A percentile compares a stretch with the other conserved stretches of the same genome.
Conservation (phyloP, 495 filamentous ascomycete species). For the Oidiodendron maius region DNA sequence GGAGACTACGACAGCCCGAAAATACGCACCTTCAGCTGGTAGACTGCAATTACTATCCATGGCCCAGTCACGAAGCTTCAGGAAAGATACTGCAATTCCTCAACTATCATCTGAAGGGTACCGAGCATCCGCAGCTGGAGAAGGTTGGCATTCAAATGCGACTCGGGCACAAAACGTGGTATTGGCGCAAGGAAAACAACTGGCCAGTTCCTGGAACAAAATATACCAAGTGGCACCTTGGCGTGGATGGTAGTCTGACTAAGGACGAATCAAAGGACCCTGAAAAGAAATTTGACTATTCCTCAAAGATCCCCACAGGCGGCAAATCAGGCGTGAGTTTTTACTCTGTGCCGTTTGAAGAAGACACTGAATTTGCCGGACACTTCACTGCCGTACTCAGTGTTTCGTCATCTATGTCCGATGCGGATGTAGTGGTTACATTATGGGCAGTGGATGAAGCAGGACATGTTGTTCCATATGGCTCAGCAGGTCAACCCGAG, state of each 20-base stretch:
- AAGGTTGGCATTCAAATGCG: slow-evolving; percentile 8
- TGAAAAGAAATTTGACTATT: slow-evolving; percentile 4
- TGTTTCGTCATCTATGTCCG: slow-evolving; percentile 4
- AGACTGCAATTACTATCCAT: slow-evolving; percentile 3
- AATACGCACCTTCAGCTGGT: slow-evolving; percentile 2
- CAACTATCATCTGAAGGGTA: slow-evolving; percentile 5
- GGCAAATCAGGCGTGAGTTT: slow-evolving; percentile 4
- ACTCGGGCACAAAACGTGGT: slow-evolving; percentile 1
- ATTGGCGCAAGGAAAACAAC: slow-evolving; percentile 7
- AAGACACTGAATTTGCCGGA: slow-evolving; percentile 6
- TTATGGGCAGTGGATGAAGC: slow-evolving; percentile 3
- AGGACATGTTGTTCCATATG: background rate
- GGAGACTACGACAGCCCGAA: background rate
- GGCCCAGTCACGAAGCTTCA: background rate
- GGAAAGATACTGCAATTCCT: slow-evolving; percentile 5
- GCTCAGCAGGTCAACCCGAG: slow-evolving; percentile 3
- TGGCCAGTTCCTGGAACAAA: slow-evolving; percentile 1
- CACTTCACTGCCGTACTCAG: slow-evolving; percentile 4
- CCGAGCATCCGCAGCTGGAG: background rate
- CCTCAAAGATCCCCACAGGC: background rate
- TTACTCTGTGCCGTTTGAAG: slow-evolving; percentile 2
- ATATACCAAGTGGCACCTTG: slow-evolving; percentile 6
- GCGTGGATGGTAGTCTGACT: background rate
- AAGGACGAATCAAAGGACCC: background rate
- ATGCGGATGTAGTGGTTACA: slow-evolving; percentile 6